A percentile compares a stretch with the other conserved stretches of the same genome.
Conservation (phyloP, 1,284 basidiomycete genomes). For the Porogramme epimiltina region DNA sequence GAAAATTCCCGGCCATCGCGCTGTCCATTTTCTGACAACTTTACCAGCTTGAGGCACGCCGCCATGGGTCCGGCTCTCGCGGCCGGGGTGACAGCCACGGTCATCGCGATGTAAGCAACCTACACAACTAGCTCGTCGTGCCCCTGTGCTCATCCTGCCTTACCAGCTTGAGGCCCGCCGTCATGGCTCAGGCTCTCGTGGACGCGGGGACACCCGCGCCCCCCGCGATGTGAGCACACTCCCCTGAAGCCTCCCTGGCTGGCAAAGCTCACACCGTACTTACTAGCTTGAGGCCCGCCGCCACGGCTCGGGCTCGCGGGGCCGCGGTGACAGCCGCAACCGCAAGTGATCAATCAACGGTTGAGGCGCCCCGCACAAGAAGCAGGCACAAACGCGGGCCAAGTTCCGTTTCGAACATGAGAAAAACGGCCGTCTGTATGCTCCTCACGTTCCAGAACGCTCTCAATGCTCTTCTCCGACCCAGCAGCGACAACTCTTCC, state of each 20-base stretch:
- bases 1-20: not conserved
- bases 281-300: slow-evolving; percentile 22
- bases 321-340: slow-evolving; percentile 7
- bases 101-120: slow-evolving; percentile 5
- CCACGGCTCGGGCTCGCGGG: slow-evolving; percentile 11
- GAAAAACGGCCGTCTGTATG: not conserved
- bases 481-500: slow-evolving; percentile 46
- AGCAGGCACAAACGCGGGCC: not conserved
- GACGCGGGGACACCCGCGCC: slow-evolving; percentile 12
- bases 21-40: not conserved
- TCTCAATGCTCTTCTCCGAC: slow-evolving; percentile 40
- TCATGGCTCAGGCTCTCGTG: slow-evolving; percentile 10
- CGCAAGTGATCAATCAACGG: too few relatives aligned
- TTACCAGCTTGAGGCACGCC: slow-evolving; percentile 7
- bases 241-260: not conserved
- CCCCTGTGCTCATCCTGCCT: too few relatives aligned
- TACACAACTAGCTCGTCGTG: too few relatives aligned
- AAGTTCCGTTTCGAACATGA: not conserved
- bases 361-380: too few relatives aligned
- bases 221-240: slow-evolving; percentile 2
- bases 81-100: slow-evolving; percentile 12
- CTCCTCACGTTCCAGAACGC: not conserved
- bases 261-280: not conserved
- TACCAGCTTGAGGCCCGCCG: slow-evolving; percentile 8
- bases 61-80: slow-evolving; percentile 13